Conservation (phyloP, 805 yeast species). For the Pichia kluyveri region DNA sequence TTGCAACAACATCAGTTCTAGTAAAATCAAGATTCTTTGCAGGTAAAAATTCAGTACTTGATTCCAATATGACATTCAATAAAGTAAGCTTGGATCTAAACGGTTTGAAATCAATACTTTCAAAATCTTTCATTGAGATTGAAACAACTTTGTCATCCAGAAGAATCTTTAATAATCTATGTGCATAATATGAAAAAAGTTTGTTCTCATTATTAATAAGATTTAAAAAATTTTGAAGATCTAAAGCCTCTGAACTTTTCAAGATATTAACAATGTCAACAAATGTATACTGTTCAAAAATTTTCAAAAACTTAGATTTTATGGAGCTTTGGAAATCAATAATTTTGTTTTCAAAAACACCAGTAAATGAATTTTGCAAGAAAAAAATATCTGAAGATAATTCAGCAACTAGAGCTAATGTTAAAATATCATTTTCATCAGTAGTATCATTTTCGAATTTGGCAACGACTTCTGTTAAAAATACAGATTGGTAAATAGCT, state of each 20-base stretch:
- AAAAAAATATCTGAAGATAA: constrained; percentile 15
- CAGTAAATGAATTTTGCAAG: background rate
- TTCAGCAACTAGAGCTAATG: constrained; percentile 31
- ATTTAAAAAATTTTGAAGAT: background rate
- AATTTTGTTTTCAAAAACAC: constrained; percentile 4
- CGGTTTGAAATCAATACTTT: constrained; percentile 23
- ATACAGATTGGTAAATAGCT: constrained; percentile 2
- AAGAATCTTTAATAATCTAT: constrained; percentile 26
- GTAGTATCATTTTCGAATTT: background rate
- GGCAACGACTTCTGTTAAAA: constrained; percentile 3
- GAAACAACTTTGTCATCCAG: constrained; percentile 25
- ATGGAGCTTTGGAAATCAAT: constrained; percentile 8
- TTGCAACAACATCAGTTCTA: constrained; percentile 57
- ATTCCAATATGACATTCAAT: constrained; percentile 27
- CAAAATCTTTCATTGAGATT: constrained; percentile 11
- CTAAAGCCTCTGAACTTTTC: background rate
- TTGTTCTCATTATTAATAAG: background rate
- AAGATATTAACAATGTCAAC: background rate
- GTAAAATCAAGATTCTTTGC: constrained; percentile 37
- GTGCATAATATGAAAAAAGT: constrained; percentile 23
- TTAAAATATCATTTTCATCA: constrained; percentile 20
- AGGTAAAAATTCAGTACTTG: constrained; percentile 28
- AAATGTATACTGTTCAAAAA: background rate
- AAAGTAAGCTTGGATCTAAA: constrained; percentile 27
- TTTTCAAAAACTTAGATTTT: background rate